Conservation (phyloP, 148 eudicot species). For the Fagopyrum homotropicum region DNA sequence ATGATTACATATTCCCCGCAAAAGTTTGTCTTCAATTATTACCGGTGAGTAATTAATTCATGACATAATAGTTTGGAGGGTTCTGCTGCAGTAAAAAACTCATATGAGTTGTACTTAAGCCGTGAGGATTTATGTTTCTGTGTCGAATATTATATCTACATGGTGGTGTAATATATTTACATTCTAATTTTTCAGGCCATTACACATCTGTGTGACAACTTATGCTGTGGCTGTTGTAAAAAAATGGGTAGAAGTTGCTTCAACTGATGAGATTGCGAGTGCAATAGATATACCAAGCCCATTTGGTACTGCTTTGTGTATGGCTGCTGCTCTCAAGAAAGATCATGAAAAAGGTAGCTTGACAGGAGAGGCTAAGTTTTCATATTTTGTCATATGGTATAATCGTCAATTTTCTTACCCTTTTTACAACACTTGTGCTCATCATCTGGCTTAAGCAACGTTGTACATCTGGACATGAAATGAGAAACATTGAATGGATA, state of each 20-base stretch:
- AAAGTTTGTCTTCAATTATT: not conserved
- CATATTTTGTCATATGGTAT: not conserved
- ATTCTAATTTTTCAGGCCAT: constrained; percentile 52
- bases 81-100: not conserved
- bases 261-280: constrained; percentile 60
- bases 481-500: not conserved
- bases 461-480: constrained; percentile 1
- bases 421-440: not conserved
- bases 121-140: not conserved
- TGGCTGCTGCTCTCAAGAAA: constrained; percentile 93
- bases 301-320: constrained; percentile 85
- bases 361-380: not conserved
- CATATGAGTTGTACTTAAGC: not conserved
- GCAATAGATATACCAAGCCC: constrained; percentile 79
- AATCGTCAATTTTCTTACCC: not conserved
- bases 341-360: constrained; percentile 79
- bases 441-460: not conserved
- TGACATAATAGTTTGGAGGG: not conserved
- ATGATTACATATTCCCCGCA: not conserved
- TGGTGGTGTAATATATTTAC: constrained; percentile 6
- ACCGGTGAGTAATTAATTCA: not conserved
- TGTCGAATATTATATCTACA: not conserved
- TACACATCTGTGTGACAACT: constrained; percentile 78
- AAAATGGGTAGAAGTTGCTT: constrained; percentile 89
- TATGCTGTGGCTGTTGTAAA: constrained; percentile 88